Evolutionary conservation across 2,329 filamentous ascomycete genomes (phyloP), one percentile per base, ranked within the genome.

Genomic region (Graphilbum ipis-grandicollis): DNA sequence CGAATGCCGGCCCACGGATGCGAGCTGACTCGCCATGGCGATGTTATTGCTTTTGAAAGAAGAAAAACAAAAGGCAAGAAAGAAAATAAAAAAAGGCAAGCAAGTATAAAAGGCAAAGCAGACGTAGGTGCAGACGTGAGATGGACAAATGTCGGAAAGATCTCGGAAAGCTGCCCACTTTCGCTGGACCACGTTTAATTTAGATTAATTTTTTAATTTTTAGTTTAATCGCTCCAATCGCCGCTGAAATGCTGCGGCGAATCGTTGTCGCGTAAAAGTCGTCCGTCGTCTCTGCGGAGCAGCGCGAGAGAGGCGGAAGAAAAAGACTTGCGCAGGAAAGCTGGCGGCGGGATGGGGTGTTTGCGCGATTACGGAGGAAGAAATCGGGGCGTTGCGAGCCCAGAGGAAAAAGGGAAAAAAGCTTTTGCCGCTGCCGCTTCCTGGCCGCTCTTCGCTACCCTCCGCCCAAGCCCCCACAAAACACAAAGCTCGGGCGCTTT

Each of bases 1-100:
- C 19, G 45, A 42, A 13, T 46, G 38, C 35, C 45, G 44, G 40
- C 45, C 31, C 17, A 43, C 39, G 31, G 43, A 38, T 22, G 43
- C 43, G 30, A 47, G 38, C 26, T 13, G 26, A n/a, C 26, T 28
- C 26, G 26, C 26, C 26, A 28, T 32, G 42, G 41, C 45, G 44
- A 43, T 30, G 18, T 29, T 18, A 28, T 14, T 10, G 31, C 7
- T 9, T 18, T 26, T 5, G 26, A 12, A 17, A 19, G 30, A 22
- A 19, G 18, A 19, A 17, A 33, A 30, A 25, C 29, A 31, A 19
- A 25, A 9, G 19, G n/a, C 14, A 9, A 6, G 13, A 21, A 12
- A 23, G 32, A 26, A 31, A 35, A 13, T 5, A 13, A n/a, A n/a
- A n/a, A n/a, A n/a, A n/a, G n/a, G n/a, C n/a, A n/a, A n/a, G n/a